Percentiles rank a stretch among this genome's conserved stretches.
Conservation (phyloP, 805 yeast species). For the Sugiyamaella valdiviana region DNA sequence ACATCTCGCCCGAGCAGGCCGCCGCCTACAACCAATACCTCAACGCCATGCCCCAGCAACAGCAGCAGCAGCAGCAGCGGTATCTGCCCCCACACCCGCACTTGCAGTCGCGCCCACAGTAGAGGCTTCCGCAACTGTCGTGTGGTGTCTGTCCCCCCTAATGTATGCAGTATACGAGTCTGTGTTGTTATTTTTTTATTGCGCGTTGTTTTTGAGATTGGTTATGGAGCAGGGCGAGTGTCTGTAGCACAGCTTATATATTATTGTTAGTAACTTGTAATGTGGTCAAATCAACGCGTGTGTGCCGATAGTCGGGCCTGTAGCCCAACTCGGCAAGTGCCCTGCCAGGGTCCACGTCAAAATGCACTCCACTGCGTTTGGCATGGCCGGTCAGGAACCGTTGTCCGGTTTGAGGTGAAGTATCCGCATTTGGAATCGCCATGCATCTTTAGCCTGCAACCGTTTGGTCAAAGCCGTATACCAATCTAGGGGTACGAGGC, state of each 20-base stretch:
- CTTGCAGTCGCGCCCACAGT: constrained; percentile 17
- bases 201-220: not conserved
- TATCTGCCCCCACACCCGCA: constrained; percentile 25
- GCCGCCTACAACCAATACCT: constrained; percentile 62
- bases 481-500: too few species aligned
- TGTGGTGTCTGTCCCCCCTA: not conserved
- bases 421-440: too few species aligned
- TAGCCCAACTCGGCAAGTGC: not conserved
- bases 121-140: too few species aligned
- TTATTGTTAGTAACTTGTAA: not conserved
- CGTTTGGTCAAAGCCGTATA: too few species aligned
- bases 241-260: not conserved
- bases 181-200: not conserved
- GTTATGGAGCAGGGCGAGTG: not conserved
- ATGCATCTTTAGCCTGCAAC: too few species aligned
- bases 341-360: too few species aligned
- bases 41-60: constrained; percentile 22
- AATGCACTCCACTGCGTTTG: too few species aligned
- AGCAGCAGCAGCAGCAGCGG: constrained; percentile 26
- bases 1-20: constrained; percentile 38
- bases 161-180: not conserved
- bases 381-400: too few species aligned
- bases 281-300: too few species aligned
- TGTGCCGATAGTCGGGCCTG: too few species aligned
- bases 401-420: too few species aligned